Evolutionary conservation across 352 stramenopile genomes (phyloP).

Genomic region (Pythium coloratum): DNA sequence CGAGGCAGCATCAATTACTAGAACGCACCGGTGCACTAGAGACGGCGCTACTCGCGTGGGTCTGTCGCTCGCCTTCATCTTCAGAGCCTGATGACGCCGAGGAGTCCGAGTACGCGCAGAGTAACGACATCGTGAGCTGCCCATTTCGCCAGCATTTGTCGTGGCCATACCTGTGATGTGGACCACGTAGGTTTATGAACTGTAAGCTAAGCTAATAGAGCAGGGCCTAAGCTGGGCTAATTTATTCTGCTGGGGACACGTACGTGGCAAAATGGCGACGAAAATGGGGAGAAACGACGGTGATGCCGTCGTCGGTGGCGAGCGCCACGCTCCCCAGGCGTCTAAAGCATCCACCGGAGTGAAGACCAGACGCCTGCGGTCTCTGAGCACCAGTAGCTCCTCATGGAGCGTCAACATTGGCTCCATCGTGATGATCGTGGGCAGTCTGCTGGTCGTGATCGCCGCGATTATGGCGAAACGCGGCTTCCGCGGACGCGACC

Average conservation of each 20-base stretch:
- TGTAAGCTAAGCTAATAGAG: too few relatives aligned
- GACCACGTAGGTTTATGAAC: neutral
- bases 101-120: slow-evolving; percentile 66
- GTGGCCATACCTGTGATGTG: neutral
- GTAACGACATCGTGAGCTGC: slow-evolving; percentile 40
- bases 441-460: slow-evolving; percentile 37
- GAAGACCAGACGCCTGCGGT: neutral
- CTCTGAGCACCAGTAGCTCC: neutral
- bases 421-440: slow-evolving; percentile 47
- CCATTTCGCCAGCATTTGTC: neutral
- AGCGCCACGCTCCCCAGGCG: neutral
- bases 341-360: neutral
- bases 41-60: neutral
- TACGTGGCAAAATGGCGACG: neutral
- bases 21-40: neutral
- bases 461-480: slow-evolving; percentile 52
- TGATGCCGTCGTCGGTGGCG: neutral
- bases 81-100: slow-evolving; percentile 39
- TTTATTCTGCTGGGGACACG: neutral
- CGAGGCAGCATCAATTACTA: neutral
- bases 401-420: slow-evolving; percentile 24
- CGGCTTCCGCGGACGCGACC: slow-evolving; percentile 60
- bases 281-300: neutral
- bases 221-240: too few relatives aligned
- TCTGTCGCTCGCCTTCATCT: slow-evolving; percentile 22